A percentile compares a stretch with the other conserved stretches of the same genome.
phyloP scores from a whole-genome alignment of 2,329 filamentous ascomycete species.

The Ceratocystis destructans region DNA sequence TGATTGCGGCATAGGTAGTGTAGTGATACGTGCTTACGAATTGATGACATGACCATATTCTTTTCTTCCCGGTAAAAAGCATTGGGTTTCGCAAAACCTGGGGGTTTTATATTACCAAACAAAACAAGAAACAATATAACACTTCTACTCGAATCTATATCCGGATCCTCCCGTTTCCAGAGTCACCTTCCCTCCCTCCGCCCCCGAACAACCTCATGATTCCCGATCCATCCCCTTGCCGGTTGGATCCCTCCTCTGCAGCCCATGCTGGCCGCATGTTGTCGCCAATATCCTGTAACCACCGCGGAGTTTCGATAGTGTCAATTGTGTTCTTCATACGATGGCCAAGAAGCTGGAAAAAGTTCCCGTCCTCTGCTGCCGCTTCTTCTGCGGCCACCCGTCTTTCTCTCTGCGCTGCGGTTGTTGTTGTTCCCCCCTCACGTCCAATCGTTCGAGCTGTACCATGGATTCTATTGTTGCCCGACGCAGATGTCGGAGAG shows the following conservation, averaged over 20 bases:
- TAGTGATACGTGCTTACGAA: not conserved
- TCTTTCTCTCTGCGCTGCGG: conserved; percentile 22
- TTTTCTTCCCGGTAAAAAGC: not conserved
- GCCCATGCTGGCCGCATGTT: conserved; percentile 55
- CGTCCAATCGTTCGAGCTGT: conserved; percentile 22
- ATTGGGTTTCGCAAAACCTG: not conserved
- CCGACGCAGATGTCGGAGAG: conserved; percentile 34
- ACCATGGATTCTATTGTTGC: conserved; percentile 21
- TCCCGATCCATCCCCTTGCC: conserved; percentile 27
- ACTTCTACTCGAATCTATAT: conserved; percentile 20
- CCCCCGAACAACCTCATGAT: conserved; percentile 45
- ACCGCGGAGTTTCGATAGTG: conserved; percentile 64
- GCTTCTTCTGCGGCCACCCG: conserved; percentile 30
- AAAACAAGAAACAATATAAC: not conserved
- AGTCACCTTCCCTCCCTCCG: conserved; percentile 24
- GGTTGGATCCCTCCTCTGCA: conserved; percentile 36
- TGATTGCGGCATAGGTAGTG: not conserved
- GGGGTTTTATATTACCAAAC: not conserved
- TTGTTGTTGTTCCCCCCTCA: conserved; percentile 22
- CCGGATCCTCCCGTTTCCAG: conserved; percentile 27
- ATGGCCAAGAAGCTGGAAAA: conserved; percentile 72
- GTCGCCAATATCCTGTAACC: conserved; percentile 59
- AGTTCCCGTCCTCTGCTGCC: conserved; percentile 60
- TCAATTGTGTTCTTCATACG: conserved; percentile 88
- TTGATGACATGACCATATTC: not conserved